phyloP scores from a whole-genome alignment of 495 filamentous ascomycete genomes.

The Penicillium salamii region DNA sequence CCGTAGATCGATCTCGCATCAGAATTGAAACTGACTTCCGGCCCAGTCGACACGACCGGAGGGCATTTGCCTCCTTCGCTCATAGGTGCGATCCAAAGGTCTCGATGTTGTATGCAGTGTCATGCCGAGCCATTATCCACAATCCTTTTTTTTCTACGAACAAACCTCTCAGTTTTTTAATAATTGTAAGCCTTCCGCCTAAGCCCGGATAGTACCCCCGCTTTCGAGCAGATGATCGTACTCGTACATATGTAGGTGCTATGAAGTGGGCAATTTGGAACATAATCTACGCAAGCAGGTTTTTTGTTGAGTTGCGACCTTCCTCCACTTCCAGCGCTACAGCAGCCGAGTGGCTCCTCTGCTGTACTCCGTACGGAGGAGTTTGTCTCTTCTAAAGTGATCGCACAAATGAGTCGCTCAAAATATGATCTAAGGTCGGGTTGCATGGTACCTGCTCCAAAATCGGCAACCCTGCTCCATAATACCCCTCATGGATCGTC shows the following conservation, averaged over 20 bases:
- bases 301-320: neutral
- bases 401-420: neutral
- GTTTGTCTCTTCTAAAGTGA: neutral
- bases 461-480: neutral
- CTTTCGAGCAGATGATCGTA: neutral
- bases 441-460: conserved; percentile 3
- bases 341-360: neutral
- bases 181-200: neutral
- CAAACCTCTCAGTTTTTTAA: neutral
- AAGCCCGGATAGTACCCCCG: neutral
- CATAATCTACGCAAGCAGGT: neutral
- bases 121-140: neutral
- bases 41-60: neutral
- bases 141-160: neutral
- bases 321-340: conserved; percentile 3
- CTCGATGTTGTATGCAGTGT: neutral
- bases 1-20: conserved; percentile 1
- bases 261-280: neutral
- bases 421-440: neutral
- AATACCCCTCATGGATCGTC: neutral
- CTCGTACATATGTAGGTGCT: neutral
- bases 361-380: neutral
- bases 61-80: neutral
- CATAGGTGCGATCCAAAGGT: neutral
- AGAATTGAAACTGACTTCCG: neutral